These are phyloP conservation scores for Ustilago curta DNA, from an alignment of 1,284 basidiomycete genomes.

Conservation along the genomic window DNA sequence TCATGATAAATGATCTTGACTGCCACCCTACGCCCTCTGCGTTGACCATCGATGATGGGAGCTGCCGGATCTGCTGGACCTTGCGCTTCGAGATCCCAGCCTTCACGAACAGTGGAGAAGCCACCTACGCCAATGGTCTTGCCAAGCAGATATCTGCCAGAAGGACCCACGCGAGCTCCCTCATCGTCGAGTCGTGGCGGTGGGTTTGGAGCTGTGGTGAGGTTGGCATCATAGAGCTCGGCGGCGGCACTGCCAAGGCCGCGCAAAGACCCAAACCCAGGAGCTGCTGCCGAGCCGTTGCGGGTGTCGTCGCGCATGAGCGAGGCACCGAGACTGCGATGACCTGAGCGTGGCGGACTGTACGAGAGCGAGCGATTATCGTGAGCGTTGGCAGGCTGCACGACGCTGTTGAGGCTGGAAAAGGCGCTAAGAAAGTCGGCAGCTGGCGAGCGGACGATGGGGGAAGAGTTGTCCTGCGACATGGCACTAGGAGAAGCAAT, in stretches of 20 bases:
- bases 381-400: constrained; percentile 26
- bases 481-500: constrained; percentile 17
- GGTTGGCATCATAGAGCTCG: constrained; percentile 27
- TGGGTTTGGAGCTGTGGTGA: constrained; percentile 26
- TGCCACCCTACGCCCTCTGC: constrained; percentile 45
- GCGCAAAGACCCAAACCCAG: constrained; percentile 33
- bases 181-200: constrained; percentile 50
- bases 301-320: constrained; percentile 28
- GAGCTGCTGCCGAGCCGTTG: constrained; percentile 27
- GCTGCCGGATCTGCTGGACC: constrained; percentile 28
- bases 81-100: constrained; percentile 49
- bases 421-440: constrained; percentile 83
- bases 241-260: constrained; percentile 49
- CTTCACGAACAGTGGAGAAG: constrained; percentile 86
- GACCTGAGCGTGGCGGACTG: constrained; percentile 40
- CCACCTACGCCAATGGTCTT: constrained; percentile 83
- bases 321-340: constrained; percentile 33
- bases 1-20: constrained; percentile 59
- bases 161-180: constrained; percentile 54
- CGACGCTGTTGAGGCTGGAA: constrained; percentile 58
- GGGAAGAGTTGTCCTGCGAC: constrained; percentile 18
- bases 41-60: constrained; percentile 31
- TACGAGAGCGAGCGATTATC: constrained; percentile 48
- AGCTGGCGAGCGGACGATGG: constrained; percentile 72
- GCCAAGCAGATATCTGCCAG: constrained; percentile 78